Conservation (phyloP, 2,329 filamentous ascomycete species). For the Penicillium sp. region DNA sequence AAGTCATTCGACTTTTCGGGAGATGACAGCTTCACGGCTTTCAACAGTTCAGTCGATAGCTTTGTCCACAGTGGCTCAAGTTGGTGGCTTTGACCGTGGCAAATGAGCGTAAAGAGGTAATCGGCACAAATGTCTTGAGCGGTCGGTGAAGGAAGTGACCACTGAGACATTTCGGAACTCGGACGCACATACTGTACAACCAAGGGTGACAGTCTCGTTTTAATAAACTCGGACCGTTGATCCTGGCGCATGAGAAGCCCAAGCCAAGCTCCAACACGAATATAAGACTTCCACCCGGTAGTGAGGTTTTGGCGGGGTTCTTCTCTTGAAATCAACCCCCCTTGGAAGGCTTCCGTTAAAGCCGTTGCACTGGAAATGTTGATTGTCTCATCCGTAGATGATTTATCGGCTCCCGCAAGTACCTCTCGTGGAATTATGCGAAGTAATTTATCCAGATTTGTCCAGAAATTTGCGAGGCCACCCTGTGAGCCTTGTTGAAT, state of each 20-base stretch:
- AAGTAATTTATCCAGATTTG: slow-evolving; percentile 64
- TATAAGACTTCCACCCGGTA: slow-evolving; percentile 74
- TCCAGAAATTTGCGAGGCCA: slow-evolving; percentile 73
- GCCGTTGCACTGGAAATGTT: slow-evolving; percentile 56
- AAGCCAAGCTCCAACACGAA: slow-evolving; percentile 62
- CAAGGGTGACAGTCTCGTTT: slow-evolving; percentile 53
- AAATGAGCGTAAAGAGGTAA: slow-evolving; percentile 39
- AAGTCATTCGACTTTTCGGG: slow-evolving; percentile 82
- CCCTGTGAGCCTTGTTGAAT: slow-evolving; percentile 82
- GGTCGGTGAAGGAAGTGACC: slow-evolving; percentile 50
- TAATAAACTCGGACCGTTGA: slow-evolving; percentile 48
- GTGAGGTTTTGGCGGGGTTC: slow-evolving; percentile 70
- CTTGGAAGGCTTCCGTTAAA: slow-evolving; percentile 67
- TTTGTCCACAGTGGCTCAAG: slow-evolving; percentile 63
- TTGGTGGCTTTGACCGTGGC: slow-evolving; percentile 47
- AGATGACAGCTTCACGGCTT: slow-evolving; percentile 70
- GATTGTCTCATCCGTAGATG: slow-evolving; percentile 21
- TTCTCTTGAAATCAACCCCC: slow-evolving; percentile 71
- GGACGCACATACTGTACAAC: slow-evolving; percentile 56
- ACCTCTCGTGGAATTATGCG: slow-evolving; percentile 55
- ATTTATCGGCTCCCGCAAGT: slow-evolving; percentile 29
- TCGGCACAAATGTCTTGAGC: slow-evolving; percentile 41
- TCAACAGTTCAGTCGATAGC: slow-evolving; percentile 62
- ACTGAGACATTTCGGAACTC: slow-evolving; percentile 47
- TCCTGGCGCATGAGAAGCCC: slow-evolving; percentile 50